Evolutionary conservation across 768 basidiomycete genomes (phyloP).

Genomic region (Rhodosporidiobolus sp.): DNA sequence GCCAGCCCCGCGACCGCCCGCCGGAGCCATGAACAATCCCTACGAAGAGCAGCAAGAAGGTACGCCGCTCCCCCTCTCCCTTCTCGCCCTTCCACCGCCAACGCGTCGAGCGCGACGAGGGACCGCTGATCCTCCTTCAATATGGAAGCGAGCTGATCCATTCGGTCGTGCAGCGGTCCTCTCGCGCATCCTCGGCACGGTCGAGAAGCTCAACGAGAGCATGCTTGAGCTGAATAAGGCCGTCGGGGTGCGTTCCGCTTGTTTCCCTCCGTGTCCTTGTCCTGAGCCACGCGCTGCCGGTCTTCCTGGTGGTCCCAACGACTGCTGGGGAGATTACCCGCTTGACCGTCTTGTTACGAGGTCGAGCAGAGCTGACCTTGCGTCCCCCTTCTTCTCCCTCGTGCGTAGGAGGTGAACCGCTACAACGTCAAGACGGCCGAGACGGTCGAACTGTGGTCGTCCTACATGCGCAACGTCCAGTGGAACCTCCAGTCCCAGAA

Average conservation of each 20-base stretch:
- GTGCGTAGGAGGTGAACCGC: conserved; percentile 38
- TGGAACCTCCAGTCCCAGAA: conserved; percentile 36
- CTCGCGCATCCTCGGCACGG: conserved; percentile 36
- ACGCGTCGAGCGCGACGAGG: neutral
- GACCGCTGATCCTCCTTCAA: neutral
- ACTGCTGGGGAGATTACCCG: no score
- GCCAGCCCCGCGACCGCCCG: neutral
- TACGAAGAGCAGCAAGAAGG: conserved; percentile 41
- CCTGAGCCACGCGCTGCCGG: neutral
- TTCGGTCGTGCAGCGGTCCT: conserved; percentile 10
- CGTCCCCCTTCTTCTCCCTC: neutral
- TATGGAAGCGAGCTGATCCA: neutral
- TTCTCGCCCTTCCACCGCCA: neutral
- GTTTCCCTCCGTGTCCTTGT: neutral
- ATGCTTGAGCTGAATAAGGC: conserved; percentile 38
- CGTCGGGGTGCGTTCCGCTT: conserved; percentile 29
- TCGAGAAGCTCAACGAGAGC: conserved; percentile 45
- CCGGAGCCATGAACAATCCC: conserved; percentile 35
- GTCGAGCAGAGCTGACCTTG: no score
- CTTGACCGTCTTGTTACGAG: no score
- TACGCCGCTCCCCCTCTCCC: neutral
- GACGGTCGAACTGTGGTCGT: conserved; percentile 39
- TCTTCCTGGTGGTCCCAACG: no score
- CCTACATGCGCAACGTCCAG: conserved; percentile 41
- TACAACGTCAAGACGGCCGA: conserved; percentile 38